Conservation (phyloP, 2,329 filamentous ascomycete species). For the Calycina herbarum region DNA sequence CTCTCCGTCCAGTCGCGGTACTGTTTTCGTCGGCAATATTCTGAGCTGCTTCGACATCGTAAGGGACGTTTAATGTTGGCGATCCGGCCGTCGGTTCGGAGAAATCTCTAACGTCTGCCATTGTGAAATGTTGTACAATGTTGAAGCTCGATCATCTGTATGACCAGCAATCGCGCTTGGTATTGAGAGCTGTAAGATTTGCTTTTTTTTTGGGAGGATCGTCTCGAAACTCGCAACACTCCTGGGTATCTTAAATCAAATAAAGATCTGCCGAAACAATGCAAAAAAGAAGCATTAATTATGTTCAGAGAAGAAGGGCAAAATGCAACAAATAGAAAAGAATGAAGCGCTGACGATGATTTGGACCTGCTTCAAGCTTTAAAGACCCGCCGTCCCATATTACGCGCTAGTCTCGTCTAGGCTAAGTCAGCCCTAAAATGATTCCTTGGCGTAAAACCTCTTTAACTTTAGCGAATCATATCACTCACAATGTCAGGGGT, state of each 20-base stretch:
- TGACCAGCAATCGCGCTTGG: background rate
- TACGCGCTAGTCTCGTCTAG: background rate
- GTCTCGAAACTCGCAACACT: background rate
- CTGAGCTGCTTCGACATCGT: slow-evolving; percentile 26
- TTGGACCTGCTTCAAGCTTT: background rate
- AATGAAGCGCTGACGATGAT: background rate
- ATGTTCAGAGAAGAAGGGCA: background rate
- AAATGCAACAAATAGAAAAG: background rate
- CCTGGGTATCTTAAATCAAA: background rate
- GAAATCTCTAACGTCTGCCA: slow-evolving; percentile 10
- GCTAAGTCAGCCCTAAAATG: background rate
- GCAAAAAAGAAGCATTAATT: background rate
- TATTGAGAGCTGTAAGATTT: background rate
- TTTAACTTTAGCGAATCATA: background rate
- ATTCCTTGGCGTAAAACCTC: background rate
- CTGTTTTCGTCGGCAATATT: slow-evolving; percentile 1
- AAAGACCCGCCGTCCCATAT: background rate
- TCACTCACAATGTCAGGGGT: background rate
- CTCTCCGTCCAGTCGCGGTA: slow-evolving; percentile 4
- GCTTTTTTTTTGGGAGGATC: background rate
- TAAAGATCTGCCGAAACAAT: no score
- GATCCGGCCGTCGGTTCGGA: background rate
- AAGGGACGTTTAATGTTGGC: slow-evolving; percentile 17
- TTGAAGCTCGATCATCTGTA: background rate
- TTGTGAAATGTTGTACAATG: background rate